Percentiles rank a stretch among this genome's conserved stretches.
Conservation (phyloP, 106 monocot species). For the Dactylorhiza incarnata region DNA sequence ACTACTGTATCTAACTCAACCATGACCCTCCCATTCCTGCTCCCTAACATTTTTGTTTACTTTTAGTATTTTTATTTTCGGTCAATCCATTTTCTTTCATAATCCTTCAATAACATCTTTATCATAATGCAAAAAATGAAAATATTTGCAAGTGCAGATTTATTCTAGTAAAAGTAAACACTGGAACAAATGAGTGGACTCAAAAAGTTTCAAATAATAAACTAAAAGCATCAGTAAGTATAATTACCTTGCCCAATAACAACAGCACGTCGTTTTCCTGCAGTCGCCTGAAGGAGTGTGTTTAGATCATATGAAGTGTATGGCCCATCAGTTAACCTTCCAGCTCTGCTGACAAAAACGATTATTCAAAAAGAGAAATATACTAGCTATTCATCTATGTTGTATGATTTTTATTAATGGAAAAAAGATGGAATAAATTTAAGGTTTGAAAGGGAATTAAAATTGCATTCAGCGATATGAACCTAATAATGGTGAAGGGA, state of each 20-base stretch:
- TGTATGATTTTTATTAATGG: not conserved
- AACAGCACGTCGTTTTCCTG: constrained; percentile 58
- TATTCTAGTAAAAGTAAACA: no score
- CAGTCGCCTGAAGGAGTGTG: constrained; percentile 59
- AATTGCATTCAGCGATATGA: not conserved
- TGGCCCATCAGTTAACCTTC: constrained; percentile 64
- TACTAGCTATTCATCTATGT: not conserved
- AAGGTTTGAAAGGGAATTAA: not conserved
- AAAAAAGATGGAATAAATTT: not conserved
- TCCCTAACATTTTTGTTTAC: no score
- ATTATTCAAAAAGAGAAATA: not conserved
- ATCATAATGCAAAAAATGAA: no score
- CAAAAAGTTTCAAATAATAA: not conserved
- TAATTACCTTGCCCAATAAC: constrained; percentile 46
- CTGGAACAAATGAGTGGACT: not conserved
- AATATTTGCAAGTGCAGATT: no score
- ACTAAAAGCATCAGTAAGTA: not conserved
- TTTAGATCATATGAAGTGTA: constrained; percentile 77
- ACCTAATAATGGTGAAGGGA: constrained; percentile 97
- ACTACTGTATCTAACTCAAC: no score
- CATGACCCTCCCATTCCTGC: no score
- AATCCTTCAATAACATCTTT: no score
- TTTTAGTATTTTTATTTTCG: no score
- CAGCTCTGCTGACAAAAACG: constrained; percentile 26
- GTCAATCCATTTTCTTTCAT: no score